Base-by-base conservation (phyloP, 1,139 yeast genomes). In the Entelexis paramagnoliae region DNA sequence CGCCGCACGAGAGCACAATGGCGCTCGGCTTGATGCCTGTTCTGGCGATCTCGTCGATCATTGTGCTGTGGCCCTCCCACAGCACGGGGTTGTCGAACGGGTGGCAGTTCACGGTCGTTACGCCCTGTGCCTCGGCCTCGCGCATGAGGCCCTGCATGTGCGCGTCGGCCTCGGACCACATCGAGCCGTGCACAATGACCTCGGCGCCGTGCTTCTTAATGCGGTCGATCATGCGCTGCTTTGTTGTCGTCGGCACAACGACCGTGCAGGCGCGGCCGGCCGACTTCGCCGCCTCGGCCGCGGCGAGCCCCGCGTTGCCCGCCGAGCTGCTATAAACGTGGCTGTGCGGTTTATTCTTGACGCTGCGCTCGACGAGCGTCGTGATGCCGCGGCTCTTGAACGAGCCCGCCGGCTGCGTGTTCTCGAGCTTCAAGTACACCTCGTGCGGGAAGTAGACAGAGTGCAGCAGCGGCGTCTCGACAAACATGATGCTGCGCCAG, bases 251-350 rank as follows among this genome's bases (percentile, higher is more conserved):
- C 0, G 89, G 89, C 7, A 83, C 76, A 1, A 80, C 85, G 8
- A 83, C 87, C 0, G 84, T 79, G 58, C 88, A 80, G 11, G 72
- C 71, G 9, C 75, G 64, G 1, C 70, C 68, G 55, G 73, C 71
- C 50, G 63, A 66, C 35, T 63, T 64, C 4, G 83, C 77, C 41
- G 83, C 78, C 50, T 74, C 74, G 0, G 87, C 86, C 2, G 85
- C 85, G 0, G 89, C 89, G 48, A 80, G 68, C 0, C 91, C 91
- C 0, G 91, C 91, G 63, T 83, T 83, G 0, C 91, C 91, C 13
- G 89, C 91, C 16, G 85, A 79, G 32, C 84, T 79, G 7, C 83
- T 74, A 63, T 73, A 78, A 4, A 81, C 78, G 35, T 64, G 62
- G 47, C 48, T 41, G 20, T 55, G 57, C 9, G 53, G 52, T 13